Evolutionary conservation across 2,329 filamentous ascomycete genomes (phyloP), one percentile per base, ranked within the genome.

Genomic region (Thermoascus crustaceus): DNA sequence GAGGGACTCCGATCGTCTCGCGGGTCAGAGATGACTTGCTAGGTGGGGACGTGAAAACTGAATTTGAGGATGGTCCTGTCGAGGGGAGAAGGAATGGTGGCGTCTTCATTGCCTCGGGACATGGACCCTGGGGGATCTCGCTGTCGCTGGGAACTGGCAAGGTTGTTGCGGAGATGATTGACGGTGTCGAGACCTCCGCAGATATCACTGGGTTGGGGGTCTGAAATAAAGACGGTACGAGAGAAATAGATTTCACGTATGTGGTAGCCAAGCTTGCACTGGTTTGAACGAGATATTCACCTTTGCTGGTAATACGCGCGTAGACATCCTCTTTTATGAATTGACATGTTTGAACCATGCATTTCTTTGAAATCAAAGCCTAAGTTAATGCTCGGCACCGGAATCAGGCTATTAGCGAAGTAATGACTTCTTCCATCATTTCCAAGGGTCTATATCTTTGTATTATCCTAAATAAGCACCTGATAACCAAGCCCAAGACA

Each of bases 111-210:
- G 77, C 79, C 1, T 69, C 78, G 3, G 83, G 84, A 0, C 83
- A 88, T 64, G 83, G 82, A 0, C 79, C 82, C 0, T 88, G 83
- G 83, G 83, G 82, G 0, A 82, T 82, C 17, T 72, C 68, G 31
- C 51, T 77, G 49, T 67, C 68, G 10, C 59, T 85, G 19, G 83
- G 82, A 1, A 87, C 81, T 0, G 84, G 83, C 0, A 72, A 73
- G 45, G 75, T 85, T 4, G 63, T 87, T 62, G 72, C 79, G 7
- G 82, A 87, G 60, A 68, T 87, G 70, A 68, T 85, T 26, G 68
- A 75, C 47, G 78, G 76, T 2, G 61, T 67, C 41, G 54, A 60
- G 41, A 59, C 72, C 33, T 80, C 74, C 42, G 78, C 71, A 1
- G 74, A 83, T 60, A 61, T 86, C 10, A 66, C 66, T 33, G 55